Conservation (phyloP, 1,284 basidiomycete species). For the Leccinum pallidistipes region DNA sequence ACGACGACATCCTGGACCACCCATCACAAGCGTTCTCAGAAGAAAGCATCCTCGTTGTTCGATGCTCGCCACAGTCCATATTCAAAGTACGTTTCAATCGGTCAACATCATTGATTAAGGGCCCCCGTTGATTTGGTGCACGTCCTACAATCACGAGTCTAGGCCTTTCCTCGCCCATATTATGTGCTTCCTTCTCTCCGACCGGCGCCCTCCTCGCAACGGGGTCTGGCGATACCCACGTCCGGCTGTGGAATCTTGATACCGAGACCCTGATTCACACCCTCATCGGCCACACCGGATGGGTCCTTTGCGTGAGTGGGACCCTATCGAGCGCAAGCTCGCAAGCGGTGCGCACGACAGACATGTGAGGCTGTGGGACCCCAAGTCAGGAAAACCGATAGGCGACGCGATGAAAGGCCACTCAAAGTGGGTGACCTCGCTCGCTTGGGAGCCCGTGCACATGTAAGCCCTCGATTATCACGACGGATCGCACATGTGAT, state of each 20-base stretch:
- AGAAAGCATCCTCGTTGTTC: constrained; percentile 85
- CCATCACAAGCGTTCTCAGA: constrained; percentile 51
- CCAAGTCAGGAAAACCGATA: constrained; percentile 80
- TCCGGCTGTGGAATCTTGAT: constrained; percentile 92
- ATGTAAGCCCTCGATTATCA: constrained; percentile 46
- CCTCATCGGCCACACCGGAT: constrained; percentile 87
- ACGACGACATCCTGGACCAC: constrained; percentile 75
- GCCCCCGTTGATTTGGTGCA: background rate
- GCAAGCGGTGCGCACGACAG: constrained; percentile 93
- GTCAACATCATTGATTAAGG: too few relatives aligned
- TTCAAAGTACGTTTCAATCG: constrained; percentile 74
- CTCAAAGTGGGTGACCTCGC: constrained; percentile 95
- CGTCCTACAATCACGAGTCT: constrained; percentile 10
- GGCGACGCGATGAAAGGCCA: constrained; percentile 91
- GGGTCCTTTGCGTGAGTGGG: constrained; percentile 99
- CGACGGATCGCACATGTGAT: constrained; percentile 5
- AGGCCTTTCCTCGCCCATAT: constrained; percentile 93
- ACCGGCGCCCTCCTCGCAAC: constrained; percentile 91
- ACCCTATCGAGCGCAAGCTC: constrained; percentile 84
- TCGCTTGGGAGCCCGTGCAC: constrained; percentile 97
- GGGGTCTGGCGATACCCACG: constrained; percentile 93
- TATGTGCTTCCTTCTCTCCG: constrained; percentile 95
- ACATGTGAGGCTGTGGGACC: constrained; percentile 88
- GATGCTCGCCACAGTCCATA: constrained; percentile 93
- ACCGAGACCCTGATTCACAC: constrained; percentile 92